Percentiles rank a stretch among this genome's conserved stretches.
phyloP scores from a whole-genome alignment of 305 asterid genomes.

The Fraxinus angustifolia region DNA sequence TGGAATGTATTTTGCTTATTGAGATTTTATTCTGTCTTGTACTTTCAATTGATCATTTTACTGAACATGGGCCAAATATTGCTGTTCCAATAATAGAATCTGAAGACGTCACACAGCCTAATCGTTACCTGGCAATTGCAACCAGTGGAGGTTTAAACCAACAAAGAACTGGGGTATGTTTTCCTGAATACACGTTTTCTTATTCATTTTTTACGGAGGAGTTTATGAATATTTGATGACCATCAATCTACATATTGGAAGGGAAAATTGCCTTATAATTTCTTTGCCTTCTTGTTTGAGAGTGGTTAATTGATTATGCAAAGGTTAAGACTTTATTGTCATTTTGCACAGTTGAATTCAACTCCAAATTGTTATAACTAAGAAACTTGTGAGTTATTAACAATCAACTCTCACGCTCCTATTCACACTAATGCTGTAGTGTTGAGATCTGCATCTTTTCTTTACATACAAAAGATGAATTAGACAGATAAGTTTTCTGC shows the following conservation, averaged over 20 bases:
- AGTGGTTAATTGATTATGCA: background rate
- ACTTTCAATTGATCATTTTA: constrained; percentile 3
- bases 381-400: background rate
- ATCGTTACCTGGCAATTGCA: constrained; percentile 78
- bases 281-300: background rate
- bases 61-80: constrained; percentile 12
- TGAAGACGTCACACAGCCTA: constrained; percentile 45
- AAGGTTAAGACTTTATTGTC: background rate
- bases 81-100: constrained; percentile 49
- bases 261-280: background rate
- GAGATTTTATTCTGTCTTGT: background rate
- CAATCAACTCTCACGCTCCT: background rate
- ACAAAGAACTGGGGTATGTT: constrained; percentile 93
- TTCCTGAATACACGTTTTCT: constrained; percentile 1
- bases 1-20: constrained; percentile 4
- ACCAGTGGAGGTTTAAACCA: constrained; percentile 99
- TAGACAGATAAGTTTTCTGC: background rate
- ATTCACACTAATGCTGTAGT: background rate
- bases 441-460: background rate
- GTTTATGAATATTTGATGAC: background rate
- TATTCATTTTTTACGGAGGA: background rate
- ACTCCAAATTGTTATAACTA: background rate
- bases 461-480: background rate
- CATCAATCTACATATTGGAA: background rate
- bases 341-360: background rate